A percentile compares a stretch with the other conserved stretches of the same genome.
phyloP scores from a whole-genome alignment of 441 rosid genomes.

The Bocquillonia castaneifolia region DNA sequence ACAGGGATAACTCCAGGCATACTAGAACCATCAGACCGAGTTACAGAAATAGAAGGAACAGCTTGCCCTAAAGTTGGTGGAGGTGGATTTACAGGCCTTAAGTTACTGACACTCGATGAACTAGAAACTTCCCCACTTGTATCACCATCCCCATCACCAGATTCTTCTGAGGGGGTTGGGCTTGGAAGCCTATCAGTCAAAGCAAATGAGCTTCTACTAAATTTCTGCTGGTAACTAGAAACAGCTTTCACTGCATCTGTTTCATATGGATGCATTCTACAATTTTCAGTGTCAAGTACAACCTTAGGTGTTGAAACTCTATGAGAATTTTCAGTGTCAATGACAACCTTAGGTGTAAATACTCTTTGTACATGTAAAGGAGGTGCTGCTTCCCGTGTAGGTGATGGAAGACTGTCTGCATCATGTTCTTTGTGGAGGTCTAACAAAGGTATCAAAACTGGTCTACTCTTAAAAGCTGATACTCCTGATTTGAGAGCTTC shows the following conservation, averaged over 20 bases:
- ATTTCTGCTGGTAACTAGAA: conserved; percentile 75
- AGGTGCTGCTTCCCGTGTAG: conserved; percentile 68
- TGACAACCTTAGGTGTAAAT: conserved; percentile 33
- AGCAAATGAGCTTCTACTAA: conserved; percentile 46
- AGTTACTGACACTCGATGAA: conserved; percentile 26
- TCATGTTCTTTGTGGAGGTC: conserved; percentile 97
- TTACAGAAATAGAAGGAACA: conserved; percentile 21
- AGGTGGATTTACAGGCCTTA: conserved; percentile 30
- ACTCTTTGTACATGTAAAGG: conserved; percentile 39
- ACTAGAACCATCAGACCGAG: conserved; percentile 23
- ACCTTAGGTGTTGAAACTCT: conserved; percentile 35
- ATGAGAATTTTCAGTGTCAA: conserved; percentile 31
- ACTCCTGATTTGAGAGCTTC: conserved; percentile 45
- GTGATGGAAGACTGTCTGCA: conserved; percentile 91
- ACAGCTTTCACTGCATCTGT: conserved; percentile 70
- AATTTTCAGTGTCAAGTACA: conserved; percentile 30
- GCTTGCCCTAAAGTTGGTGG: conserved; percentile 34
- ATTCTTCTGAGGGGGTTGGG: conserved; percentile 92
- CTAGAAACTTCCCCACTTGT: conserved; percentile 69
- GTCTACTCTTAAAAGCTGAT: conserved; percentile 47
- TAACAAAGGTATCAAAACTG: conserved; percentile 55
- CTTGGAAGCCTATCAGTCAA: conserved; percentile 70
- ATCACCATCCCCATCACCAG: conserved; percentile 50
- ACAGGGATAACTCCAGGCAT: conserved; percentile 28
- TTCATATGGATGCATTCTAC: conserved; percentile 59